phyloP scores from a whole-genome alignment of 2,329 filamentous ascomycete genomes.

The Exophiala phaeomuriformis region DNA sequence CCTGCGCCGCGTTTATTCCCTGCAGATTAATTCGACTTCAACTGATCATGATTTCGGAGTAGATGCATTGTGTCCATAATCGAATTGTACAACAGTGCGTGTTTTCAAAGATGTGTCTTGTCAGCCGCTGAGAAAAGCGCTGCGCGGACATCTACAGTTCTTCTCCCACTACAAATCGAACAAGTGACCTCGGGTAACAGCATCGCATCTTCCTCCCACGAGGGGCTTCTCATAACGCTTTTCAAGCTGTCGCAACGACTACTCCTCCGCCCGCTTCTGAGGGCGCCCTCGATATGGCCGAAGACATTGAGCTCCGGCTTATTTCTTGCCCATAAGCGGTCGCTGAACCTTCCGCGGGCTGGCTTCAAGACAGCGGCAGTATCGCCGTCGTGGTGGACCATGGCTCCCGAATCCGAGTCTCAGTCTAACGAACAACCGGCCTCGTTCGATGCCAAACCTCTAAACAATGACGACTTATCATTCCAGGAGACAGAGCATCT shows the following conservation, averaged over 20 bases:
- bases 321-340: neutral
- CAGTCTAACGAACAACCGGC: neutral
- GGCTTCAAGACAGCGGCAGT: slow-evolving; percentile 21
- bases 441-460: slow-evolving; percentile 11
- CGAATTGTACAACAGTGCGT: too few relatives aligned
- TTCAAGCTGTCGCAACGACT: slow-evolving; percentile 35
- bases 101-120: too few relatives aligned
- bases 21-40: too few relatives aligned
- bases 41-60: too few relatives aligned
- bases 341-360: neutral
- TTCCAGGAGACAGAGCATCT: slow-evolving; percentile 19
- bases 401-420: neutral
- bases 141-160: too few relatives aligned
- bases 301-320: neutral
- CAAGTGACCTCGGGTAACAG: neutral
- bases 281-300: slow-evolving; percentile 23
- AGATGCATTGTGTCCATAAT: too few relatives aligned
- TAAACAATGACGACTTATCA: slow-evolving; percentile 6
- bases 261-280: slow-evolving; percentile 31
- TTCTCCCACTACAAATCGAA: neutral
- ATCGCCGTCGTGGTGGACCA: slow-evolving; percentile 22
- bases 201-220: neutral
- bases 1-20: too few relatives aligned
- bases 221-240: neutral
- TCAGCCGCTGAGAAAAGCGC: too few relatives aligned